Conservation (phyloP, 306 rosid genomes). For the Pyrus bretschneideri region DNA sequence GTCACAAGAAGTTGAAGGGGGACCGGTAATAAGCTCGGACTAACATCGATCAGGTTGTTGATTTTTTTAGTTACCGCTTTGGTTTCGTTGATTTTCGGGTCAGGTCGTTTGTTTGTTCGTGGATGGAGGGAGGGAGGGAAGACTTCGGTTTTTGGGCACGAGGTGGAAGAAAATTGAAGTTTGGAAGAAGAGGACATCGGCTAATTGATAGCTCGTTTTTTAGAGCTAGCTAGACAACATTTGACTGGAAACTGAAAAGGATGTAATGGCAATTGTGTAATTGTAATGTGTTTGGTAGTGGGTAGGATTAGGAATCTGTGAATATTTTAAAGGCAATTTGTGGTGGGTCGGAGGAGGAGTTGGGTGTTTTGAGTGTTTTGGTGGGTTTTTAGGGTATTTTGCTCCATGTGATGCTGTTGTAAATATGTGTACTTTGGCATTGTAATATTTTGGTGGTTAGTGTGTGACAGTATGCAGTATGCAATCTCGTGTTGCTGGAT, state of each 20-base stretch:
- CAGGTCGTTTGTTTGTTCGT: conserved; percentile 25
- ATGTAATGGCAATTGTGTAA: not conserved
- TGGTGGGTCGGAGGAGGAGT: not conserved
- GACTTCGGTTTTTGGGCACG: conserved; percentile 25
- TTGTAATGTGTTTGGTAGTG: conserved; percentile 12
- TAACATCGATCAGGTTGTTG: not conserved
- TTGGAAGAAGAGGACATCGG: conserved; percentile 28
- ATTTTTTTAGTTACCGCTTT: conserved; percentile 9
- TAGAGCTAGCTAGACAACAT: conserved; percentile 27
- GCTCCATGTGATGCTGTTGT: conserved; percentile 6
- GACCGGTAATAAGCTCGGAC: conserved; percentile 49
- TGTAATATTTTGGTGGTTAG: conserved; percentile 5
- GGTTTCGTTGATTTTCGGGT: conserved; percentile 17
- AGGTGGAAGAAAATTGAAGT: conserved; percentile 21
- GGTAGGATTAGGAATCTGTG: conserved; percentile 24
- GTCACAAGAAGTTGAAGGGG: conserved; percentile 66
- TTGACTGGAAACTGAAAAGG: conserved; percentile 4
- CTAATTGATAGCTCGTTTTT: conserved; percentile 51
- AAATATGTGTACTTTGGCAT: conserved; percentile 5
- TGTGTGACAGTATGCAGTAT: conserved; percentile 1
- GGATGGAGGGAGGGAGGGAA: conserved; percentile 36
- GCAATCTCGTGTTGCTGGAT: conserved; percentile 2
- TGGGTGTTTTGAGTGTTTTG: not conserved
- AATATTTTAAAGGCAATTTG: conserved; percentile 17
- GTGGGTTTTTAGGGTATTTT: not conserved